phyloP scores from a whole-genome alignment of 2,329 filamentous ascomycete species.

The Pezicula rhizophila region DNA sequence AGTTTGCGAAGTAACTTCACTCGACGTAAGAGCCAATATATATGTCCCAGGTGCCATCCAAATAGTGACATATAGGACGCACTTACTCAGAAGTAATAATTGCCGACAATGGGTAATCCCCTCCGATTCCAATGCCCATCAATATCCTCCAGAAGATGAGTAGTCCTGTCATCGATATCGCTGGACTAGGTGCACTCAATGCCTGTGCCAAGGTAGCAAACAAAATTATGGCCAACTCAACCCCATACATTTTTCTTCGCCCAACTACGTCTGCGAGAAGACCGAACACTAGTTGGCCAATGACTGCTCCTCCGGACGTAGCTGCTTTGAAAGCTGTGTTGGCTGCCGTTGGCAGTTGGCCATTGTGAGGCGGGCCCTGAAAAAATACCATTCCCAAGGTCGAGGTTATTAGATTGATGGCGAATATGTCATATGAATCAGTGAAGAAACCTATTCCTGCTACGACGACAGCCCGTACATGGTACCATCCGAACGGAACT shows the following conservation, averaged over 20 bases:
- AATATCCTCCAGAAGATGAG: conserved; percentile 72
- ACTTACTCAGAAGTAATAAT: conserved; percentile 63
- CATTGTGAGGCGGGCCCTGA: conserved; percentile 41
- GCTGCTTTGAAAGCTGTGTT: conserved; percentile 77
- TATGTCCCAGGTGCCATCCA: neutral
- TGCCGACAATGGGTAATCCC: conserved; percentile 74
- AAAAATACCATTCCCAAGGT: conserved; percentile 76
- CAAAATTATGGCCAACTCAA: conserved; percentile 69
- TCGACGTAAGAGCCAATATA: neutral
- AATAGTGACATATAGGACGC: neutral
- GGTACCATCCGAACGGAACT: conserved; percentile 70
- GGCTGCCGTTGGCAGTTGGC: conserved; percentile 54
- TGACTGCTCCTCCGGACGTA: conserved; percentile 70
- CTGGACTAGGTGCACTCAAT: conserved; percentile 53
- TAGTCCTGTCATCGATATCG: conserved; percentile 52
- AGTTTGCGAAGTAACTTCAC: too few relatives aligned
- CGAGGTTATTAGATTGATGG: conserved; percentile 66
- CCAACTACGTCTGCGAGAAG: conserved; percentile 72
- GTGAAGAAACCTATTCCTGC: conserved; percentile 81
- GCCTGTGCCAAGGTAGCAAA: conserved; percentile 63
- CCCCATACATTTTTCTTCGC: conserved; percentile 75
- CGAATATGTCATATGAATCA: conserved; percentile 77
- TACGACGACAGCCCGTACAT: conserved; percentile 67
- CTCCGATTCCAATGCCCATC: conserved; percentile 75
- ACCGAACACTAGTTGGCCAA: conserved; percentile 74